Base-by-base conservation (phyloP, 805 yeast species). In the Zygoascus biomembranicola region DNA sequence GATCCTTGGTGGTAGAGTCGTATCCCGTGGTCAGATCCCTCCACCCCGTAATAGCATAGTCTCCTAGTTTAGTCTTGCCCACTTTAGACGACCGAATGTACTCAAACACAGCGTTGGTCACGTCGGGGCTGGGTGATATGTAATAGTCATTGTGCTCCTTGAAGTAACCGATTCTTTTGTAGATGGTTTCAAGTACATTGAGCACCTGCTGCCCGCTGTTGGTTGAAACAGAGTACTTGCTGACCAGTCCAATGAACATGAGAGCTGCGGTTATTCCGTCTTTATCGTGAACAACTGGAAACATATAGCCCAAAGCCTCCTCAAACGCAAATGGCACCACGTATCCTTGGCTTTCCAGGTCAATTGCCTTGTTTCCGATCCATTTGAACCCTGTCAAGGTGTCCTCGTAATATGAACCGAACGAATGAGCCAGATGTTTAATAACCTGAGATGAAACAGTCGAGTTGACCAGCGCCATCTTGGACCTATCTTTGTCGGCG, bases 261-360 rank as follows among this genome's bases (percentile, higher is more conserved):
- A 76, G 69, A 2, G 89, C 78, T 0, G 98, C 97, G 26, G 88
- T 73, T 13, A 94, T 78, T 0, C 99, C 99, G 65, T 92, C 99
- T 68, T 92, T 92, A 66, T 92, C 99, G 67, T 87, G 89, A 44
- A 87, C 85, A 16, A 80, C 76, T 19, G 80, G 70, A 63, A 90
- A 88, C 97, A 92, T 88, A 71, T 81, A 92, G 1, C 99, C 99
- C 59, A 92, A 85, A 1, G 98, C 98, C 66, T 92, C 99, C 68
- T 92, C 99, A 66, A 78, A 92, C 0, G 87, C 97, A 72, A 92
- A 90, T 0, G 96, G 95, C 1, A 90, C 96, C 3, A 51, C 57
- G 61, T 64, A 80, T 0, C 95, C 96, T 45, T 77, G 66, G 0
- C 64, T 57, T 58, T 85, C 89, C 49, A 87, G 71, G 8, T 83